These are phyloP conservation scores for Vitis hybrid DNA, from an alignment of 177 flowering plant species.

Conservation along the genomic window DNA sequence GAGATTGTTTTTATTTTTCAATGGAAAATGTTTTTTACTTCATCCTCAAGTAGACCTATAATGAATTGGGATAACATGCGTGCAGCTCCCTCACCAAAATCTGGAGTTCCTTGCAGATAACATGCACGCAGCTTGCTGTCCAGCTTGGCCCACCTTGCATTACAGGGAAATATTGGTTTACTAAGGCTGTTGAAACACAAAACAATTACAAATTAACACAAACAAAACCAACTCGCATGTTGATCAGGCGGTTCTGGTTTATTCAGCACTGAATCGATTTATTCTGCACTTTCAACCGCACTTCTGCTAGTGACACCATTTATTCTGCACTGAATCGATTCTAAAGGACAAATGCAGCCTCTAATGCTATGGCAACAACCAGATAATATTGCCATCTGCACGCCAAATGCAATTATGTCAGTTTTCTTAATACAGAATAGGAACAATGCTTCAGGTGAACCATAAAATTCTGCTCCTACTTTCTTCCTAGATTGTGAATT, in stretches of 20 bases:
- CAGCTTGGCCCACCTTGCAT: conserved; percentile 97
- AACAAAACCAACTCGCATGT: neutral
- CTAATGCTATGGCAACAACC: neutral
- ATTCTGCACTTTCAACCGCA: too few relatives aligned
- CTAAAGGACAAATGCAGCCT: neutral
- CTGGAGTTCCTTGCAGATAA: conserved; percentile 62
- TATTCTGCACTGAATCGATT: neutral
- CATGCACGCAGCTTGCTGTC: conserved; percentile 86
- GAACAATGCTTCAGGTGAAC: neutral
- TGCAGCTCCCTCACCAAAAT: conserved; percentile 10
- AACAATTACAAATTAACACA: conserved; percentile 9
- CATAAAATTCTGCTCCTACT: neutral
- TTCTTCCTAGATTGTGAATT: too few relatives aligned
- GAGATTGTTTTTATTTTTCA: too few relatives aligned
- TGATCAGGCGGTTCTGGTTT: neutral
- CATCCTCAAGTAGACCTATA: too few relatives aligned
- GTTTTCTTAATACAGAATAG: neutral
- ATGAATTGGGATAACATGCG: too few relatives aligned
- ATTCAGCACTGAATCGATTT: too few relatives aligned
- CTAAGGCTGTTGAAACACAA: conserved; percentile 57
- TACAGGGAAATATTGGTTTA: conserved; percentile 71
- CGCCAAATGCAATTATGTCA: conserved; percentile 10
- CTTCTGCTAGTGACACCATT: neutral
- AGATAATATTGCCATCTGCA: conserved; percentile 88
- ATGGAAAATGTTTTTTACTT: neutral